Conservation (phyloP, 2,329 filamentous ascomycete species). For the Diplodia scrobiculata region DNA sequence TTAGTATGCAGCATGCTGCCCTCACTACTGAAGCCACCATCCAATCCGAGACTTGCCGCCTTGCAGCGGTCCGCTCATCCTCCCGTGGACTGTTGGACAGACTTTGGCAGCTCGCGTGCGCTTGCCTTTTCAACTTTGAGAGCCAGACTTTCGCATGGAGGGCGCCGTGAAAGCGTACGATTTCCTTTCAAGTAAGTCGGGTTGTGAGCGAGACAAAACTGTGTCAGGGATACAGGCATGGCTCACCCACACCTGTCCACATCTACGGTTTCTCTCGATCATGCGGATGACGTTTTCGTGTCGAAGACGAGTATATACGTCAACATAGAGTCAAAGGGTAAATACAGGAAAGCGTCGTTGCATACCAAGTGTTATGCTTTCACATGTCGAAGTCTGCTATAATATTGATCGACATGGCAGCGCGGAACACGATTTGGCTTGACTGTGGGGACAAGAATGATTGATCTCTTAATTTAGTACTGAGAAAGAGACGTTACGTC, state of each 20-base stretch:
- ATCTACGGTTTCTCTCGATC: no score
- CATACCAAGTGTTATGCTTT: not conserved
- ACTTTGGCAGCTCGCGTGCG: not conserved
- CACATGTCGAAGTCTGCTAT: not conserved
- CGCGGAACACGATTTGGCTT: not conserved
- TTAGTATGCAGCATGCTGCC: not conserved
- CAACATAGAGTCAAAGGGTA: not conserved
- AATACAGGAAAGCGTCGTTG: not conserved
- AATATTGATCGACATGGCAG: not conserved
- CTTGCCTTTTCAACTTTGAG: not conserved
- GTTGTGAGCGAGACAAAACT: no score
- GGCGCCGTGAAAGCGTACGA: no score
- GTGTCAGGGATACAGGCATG: no score
- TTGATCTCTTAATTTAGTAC: constrained; percentile 12
- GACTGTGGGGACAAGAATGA: not conserved
- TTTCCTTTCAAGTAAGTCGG: no score
- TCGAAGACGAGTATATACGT: no score
- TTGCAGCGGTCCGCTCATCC: constrained; percentile 3
- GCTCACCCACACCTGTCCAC: no score
- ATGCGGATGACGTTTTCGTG: no score
- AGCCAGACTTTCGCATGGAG: no score
- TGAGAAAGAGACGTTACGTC: not conserved
- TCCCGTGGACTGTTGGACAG: not conserved
- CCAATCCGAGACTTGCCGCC: not conserved
- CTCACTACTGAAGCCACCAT: not conserved